Evolutionary conservation across 2,329 filamentous ascomycete species (phyloP).

Genomic region (Macrophomina phaseolina): DNA sequence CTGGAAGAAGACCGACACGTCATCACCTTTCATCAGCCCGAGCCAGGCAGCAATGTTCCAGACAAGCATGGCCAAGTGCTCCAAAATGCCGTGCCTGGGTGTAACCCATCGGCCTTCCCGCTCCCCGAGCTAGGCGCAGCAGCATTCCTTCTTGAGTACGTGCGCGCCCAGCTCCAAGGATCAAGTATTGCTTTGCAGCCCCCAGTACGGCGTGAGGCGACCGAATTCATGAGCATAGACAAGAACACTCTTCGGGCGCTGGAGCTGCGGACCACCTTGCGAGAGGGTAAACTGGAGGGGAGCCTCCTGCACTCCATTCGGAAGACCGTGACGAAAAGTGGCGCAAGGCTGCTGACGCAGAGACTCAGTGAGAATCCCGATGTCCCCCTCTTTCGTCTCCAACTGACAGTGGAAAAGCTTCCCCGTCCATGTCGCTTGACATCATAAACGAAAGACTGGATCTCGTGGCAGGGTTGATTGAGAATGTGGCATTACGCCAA

Average conservation of each 20-base stretch:
- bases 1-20: constrained; percentile 77
- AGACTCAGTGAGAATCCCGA: constrained; percentile 69
- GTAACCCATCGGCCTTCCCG: constrained; percentile 61
- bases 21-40: constrained; percentile 70
- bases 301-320: constrained; percentile 90
- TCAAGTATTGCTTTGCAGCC: constrained; percentile 81
- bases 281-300: constrained; percentile 78
- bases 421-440: constrained; percentile 84
- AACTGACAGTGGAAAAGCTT: constrained; percentile 53
- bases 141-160: constrained; percentile 82
- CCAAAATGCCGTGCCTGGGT: constrained; percentile 16
- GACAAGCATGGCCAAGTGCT: constrained; percentile 39
- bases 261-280: constrained; percentile 85
- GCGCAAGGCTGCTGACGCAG: constrained; percentile 80
- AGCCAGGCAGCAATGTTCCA: constrained; percentile 54
- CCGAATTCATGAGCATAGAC: constrained; percentile 88
- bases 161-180: constrained; percentile 77
- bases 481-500: constrained; percentile 71
- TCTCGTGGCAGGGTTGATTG: constrained; percentile 77
- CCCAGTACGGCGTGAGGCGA: constrained; percentile 73
- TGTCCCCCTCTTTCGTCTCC: background rate
- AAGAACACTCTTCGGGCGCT: constrained; percentile 88
- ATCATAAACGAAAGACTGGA: constrained; percentile 82
- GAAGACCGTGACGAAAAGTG: constrained; percentile 88
- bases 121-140: constrained; percentile 75